These are phyloP conservation scores for Alternaria sp. DNA, from an alignment of 2,329 filamentous ascomycete genomes.

Conservation along the genomic window DNA sequence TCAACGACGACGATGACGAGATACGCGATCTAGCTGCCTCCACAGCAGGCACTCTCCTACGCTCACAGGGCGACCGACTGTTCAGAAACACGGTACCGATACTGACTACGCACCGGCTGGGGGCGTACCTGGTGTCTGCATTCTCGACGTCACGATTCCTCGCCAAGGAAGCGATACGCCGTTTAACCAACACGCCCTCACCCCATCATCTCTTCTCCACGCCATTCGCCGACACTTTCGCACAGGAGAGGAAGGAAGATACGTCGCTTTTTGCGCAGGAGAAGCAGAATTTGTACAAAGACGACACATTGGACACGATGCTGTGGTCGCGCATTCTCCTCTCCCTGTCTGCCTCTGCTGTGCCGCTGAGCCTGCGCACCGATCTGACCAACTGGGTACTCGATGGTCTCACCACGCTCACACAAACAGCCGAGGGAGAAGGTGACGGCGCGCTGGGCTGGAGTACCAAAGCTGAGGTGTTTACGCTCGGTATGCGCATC, in stretches of 20 bases:
- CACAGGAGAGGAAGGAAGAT: slow-evolving; percentile 54
- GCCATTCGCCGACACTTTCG: slow-evolving; percentile 30
- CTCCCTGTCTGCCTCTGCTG: slow-evolving; percentile 22
- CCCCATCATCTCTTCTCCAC: background rate
- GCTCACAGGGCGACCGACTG: slow-evolving; percentile 8
- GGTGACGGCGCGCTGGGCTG: slow-evolving; percentile 74
- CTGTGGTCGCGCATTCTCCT: slow-evolving; percentile 68
- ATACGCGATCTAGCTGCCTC: slow-evolving; percentile 70
- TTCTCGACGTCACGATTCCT: slow-evolving; percentile 46
- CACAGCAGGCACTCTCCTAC: slow-evolving; percentile 58
- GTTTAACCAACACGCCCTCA: slow-evolving; percentile 44
- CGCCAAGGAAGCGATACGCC: slow-evolving; percentile 45
- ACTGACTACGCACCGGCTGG: slow-evolving; percentile 53
- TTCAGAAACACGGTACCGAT: slow-evolving; percentile 54
- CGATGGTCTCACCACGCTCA: slow-evolving; percentile 57
- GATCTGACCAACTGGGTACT: slow-evolving; percentile 55
- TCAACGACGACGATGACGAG: slow-evolving; percentile 90
- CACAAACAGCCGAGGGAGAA: slow-evolving; percentile 39
- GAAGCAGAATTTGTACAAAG: slow-evolving; percentile 92
- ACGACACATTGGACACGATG: slow-evolving; percentile 75
- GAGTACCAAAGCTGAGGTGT: slow-evolving; percentile 71
- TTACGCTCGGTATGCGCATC: slow-evolving; percentile 62
- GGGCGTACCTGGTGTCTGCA: slow-evolving; percentile 38
- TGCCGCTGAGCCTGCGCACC: slow-evolving; percentile 22
- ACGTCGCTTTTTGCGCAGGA: slow-evolving; percentile 82